Conservation (phyloP, 805 yeast genomes). For the Kodamaea jinghongensis region DNA sequence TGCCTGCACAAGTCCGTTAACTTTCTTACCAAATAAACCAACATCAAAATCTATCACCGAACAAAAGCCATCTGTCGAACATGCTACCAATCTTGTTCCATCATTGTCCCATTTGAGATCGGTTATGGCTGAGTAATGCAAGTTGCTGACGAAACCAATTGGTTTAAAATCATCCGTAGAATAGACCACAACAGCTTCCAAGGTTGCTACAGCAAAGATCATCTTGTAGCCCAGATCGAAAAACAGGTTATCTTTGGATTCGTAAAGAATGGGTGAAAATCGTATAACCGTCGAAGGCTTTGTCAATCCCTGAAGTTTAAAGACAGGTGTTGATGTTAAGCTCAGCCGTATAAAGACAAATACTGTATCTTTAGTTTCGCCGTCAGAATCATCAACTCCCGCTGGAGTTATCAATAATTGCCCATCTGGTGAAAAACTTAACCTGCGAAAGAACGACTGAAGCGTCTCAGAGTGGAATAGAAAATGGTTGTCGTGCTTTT, state of each 20-base stretch:
- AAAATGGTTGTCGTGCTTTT: slow-evolving; percentile 12
- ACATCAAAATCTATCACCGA: slow-evolving; percentile 58
- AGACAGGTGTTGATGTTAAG: slow-evolving; percentile 65
- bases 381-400: slow-evolving; percentile 19
- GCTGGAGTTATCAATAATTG: slow-evolving; percentile 61
- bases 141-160: slow-evolving; percentile 67
- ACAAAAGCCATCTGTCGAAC: slow-evolving; percentile 93
- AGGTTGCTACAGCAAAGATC: slow-evolving; percentile 91
- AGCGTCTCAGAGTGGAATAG: slow-evolving; percentile 83
- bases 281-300: slow-evolving; percentile 83
- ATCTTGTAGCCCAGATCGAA: slow-evolving; percentile 71
- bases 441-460: slow-evolving; percentile 85
- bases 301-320: slow-evolving; percentile 72
- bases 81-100: slow-evolving; percentile 66
- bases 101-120: slow-evolving; percentile 83
- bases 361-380: slow-evolving; percentile 64
- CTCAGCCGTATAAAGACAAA: slow-evolving; percentile 75
- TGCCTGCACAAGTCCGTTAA: slow-evolving; percentile 13
- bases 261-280: slow-evolving; percentile 69
- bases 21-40: slow-evolving; percentile 54
- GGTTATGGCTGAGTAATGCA: slow-evolving; percentile 87
- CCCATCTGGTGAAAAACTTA: slow-evolving; percentile 91
- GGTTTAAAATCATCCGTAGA: slow-evolving; percentile 74
- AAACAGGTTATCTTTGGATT: slow-evolving; percentile 24
- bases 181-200: slow-evolving; percentile 76